Evolutionary conservation across 2,329 filamentous ascomycete genomes (phyloP).

Genomic region (Amylocarpus encephaloides): DNA sequence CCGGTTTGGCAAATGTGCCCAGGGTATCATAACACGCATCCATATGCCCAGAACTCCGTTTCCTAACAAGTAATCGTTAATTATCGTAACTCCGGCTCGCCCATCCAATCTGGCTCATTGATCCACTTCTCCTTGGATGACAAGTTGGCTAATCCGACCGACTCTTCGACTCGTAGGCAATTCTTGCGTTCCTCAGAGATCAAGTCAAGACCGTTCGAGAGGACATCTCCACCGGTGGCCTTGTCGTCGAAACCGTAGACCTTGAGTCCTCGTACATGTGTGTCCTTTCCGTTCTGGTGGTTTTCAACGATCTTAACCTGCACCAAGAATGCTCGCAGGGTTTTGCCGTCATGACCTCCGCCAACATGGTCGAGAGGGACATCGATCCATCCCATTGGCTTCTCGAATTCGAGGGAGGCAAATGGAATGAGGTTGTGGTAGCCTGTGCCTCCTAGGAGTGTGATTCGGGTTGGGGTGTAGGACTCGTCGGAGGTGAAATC

Average conservation of each 20-base stretch:
- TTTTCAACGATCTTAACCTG: slow-evolving; percentile 92
- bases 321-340: slow-evolving; percentile 80
- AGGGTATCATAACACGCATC: slow-evolving; percentile 22
- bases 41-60: neutral
- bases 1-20: neutral
- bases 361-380: slow-evolving; percentile 63
- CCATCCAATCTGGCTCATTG: slow-evolving; percentile 31
- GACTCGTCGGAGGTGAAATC: slow-evolving; percentile 92
- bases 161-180: neutral
- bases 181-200: slow-evolving; percentile 6
- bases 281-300: slow-evolving; percentile 98
- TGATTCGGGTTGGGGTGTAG: slow-evolving; percentile 91
- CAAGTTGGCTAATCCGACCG: too few species aligned
- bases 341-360: slow-evolving; percentile 55
- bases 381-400: slow-evolving; percentile 85
- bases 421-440: slow-evolving; percentile 90
- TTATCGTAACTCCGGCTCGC: slow-evolving; percentile 31
- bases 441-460: slow-evolving; percentile 82
- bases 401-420: slow-evolving; percentile 68
- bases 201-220: slow-evolving; percentile 5
- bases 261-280: slow-evolving; percentile 90
- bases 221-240: slow-evolving; percentile 13
- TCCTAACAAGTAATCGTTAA: too few species aligned
- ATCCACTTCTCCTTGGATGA: slow-evolving; percentile 8
- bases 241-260: slow-evolving; percentile 53